Percentiles rank a stretch among this genome's conserved stretches.
Conservation (phyloP, 106 monocot genomes). For the Dactylorhiza incarnata region DNA sequence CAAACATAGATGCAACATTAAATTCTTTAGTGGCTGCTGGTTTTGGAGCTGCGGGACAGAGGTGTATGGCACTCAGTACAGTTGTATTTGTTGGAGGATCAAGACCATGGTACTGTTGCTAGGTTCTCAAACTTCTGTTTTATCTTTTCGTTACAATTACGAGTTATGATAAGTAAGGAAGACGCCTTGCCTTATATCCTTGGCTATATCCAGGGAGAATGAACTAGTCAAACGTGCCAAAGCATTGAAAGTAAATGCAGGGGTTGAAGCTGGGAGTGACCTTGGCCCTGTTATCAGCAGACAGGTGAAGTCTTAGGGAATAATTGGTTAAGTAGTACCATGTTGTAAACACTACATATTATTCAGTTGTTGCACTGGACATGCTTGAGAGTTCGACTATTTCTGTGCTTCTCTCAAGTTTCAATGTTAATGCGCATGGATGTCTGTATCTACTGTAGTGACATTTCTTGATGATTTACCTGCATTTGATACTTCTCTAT, state of each 20-base stretch:
- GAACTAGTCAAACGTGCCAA: conserved; percentile 64
- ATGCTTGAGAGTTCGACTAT: background rate
- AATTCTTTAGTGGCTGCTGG: conserved; percentile 94
- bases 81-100: conserved; percentile 88
- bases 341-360: background rate
- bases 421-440: background rate
- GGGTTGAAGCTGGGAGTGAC: conserved; percentile 75
- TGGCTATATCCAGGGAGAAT: conserved; percentile 52
- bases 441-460: background rate
- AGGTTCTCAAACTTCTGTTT: background rate
- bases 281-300: conserved; percentile 94
- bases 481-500: background rate
- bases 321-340: background rate
- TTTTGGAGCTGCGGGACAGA: conserved; percentile 98
- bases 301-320: conserved; percentile 37
- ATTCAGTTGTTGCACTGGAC: background rate
- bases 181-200: background rate
- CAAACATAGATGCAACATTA: conserved; percentile 70
- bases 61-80: conserved; percentile 98
- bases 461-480: background rate
- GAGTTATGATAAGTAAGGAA: background rate
- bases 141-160: background rate
- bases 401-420: background rate
- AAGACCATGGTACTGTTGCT: conserved; percentile 58
- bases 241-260: conserved; percentile 73